Evolutionary conservation across 2,329 filamentous ascomycete species (phyloP), one percentile per base, ranked within the genome.

Genomic region (Pezicula radicicola): DNA sequence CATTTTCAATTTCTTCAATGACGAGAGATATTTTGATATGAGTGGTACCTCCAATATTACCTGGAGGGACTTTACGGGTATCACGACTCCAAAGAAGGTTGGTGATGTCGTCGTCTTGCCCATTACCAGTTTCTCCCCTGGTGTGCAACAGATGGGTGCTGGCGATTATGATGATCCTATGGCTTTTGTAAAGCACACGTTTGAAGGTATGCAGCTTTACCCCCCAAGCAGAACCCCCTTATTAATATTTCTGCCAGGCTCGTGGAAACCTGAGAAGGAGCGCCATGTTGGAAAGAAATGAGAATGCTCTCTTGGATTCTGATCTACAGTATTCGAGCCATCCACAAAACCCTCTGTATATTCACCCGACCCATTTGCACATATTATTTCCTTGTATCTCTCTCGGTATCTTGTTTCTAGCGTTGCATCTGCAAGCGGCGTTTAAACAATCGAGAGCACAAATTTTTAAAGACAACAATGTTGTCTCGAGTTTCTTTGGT

Each of bases 151-250:
- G 68, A 97, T 97, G 91, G 89, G 89, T 12, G 89, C 94, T 43
- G 86, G 87, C 64, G 91, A 95, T 56, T 80, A 85, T 40, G 91
- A 97, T 60, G 88, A 97, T 67, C 91, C 91, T 1, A 93, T 96
- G 90, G 94, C 94, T 2, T 97, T 96, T 76, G 94, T 99, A 55
- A 92, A 94, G 73, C 94, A 99, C 73, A 86, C 91, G 50, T 99
- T 99, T 69, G 90, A 96, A 76, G 94, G 93, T 95, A 75, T 60
- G 79, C 69, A 48, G 49, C 18, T 9, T 42, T 12, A 6, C 28
- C 7, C 10, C 28, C 10, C 28, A 8, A 5, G 28, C 28, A 30
- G 13, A 30, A 49, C 18, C 27, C 44, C 37, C 25, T 7, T 19
- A 13, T 51, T 60, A 50, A 59, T 41, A 44, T 19, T 39, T 19